Conservation (phyloP, 1,284 basidiomycete genomes). For the Fistulinella cinereoalba region DNA sequence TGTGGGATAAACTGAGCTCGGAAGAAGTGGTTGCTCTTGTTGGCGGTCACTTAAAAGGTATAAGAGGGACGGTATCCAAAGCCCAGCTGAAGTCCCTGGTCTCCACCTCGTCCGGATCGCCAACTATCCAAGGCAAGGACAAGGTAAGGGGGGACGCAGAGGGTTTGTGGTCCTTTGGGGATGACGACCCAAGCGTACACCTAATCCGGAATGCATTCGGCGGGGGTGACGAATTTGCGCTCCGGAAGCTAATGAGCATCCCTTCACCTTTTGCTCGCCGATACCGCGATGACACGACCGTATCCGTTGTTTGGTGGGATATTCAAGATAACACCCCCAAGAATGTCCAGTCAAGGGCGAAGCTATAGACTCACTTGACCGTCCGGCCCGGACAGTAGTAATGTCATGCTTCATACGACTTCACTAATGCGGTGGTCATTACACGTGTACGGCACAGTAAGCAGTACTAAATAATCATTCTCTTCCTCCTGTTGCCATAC, state of each 20-base stretch:
- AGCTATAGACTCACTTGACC: slow-evolving; percentile 29
- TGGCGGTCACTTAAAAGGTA: slow-evolving; percentile 75
- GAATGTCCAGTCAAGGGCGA: slow-evolving; percentile 36
- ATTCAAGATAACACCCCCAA: slow-evolving; percentile 43
- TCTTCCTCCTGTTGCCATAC: slow-evolving; percentile 33
- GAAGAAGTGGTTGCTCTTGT: slow-evolving; percentile 92
- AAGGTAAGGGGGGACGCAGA: slow-evolving; percentile 36
- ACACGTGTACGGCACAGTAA: slow-evolving; percentile 11
- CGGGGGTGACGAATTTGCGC: slow-evolving; percentile 68
- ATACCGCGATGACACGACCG: slow-evolving; percentile 86
- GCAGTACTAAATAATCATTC: slow-evolving; percentile 28
- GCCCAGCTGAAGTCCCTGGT: slow-evolving; percentile 52
- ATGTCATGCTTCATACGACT: no score
- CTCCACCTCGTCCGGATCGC: slow-evolving; percentile 49
- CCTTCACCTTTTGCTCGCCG: slow-evolving; percentile 78
- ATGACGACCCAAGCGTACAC: slow-evolving; percentile 87
- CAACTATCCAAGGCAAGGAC: slow-evolving; percentile 67
- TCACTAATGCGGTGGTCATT: slow-evolving; percentile 4
- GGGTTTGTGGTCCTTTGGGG: slow-evolving; percentile 78
- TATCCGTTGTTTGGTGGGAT: slow-evolving; percentile 87
- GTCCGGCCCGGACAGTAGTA: no score
- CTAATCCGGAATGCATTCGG: slow-evolving; percentile 93
- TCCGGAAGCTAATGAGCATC: slow-evolving; percentile 80
- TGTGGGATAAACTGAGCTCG: slow-evolving; percentile 96
- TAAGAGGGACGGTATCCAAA: slow-evolving; percentile 64